Evolutionary conservation across 2,329 filamentous ascomycete species (phyloP), one percentile per base, ranked within the genome.

Genomic region (Zalaria obscura): DNA sequence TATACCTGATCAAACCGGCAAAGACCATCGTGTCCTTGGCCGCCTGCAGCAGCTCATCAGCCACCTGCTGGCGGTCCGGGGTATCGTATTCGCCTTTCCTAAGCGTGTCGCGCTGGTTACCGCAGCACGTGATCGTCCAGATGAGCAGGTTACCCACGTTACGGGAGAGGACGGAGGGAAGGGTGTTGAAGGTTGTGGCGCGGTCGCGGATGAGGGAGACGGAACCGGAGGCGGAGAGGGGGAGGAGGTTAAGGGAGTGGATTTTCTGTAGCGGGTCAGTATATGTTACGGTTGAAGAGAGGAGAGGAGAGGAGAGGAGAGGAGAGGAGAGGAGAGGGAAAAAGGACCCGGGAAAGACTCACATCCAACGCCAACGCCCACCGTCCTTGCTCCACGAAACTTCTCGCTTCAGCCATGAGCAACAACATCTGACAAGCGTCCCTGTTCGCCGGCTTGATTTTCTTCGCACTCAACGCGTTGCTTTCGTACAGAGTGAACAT

Each of bases 11-110:
- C 71, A 94, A 78, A 43, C 87, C 89, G 10, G 87, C 89, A 67
- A 94, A 96, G 9, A 91, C 83, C 68, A 91, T 94, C 53, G 95
- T 64, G 62, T 96, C 89, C 60, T 87, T 78, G 33, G 84, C 87
- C 66, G 83, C 85, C 59, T 82, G 76, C 64, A 82, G 75, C 55
- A 93, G 67, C 53, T 81, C 72, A 44, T 81, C 77, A 40, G 80
- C 77, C 63, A 86, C 73, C 8, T 42, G 27, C 40, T 44, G 40
- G 41, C 50, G 48, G n/a, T 43, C 48, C 68, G 64, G 57, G 65
- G 70, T 55, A 51, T 81, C 86, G 60, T 82, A 95, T 52, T 80
- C 75, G 27, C 80, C 78, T 44, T 70, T 73, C 42, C 73, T 72
- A 37, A 93, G 70, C 46, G 78, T 68, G 52, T 83, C 79, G 47